phyloP scores from a whole-genome alignment of 2,329 filamentous ascomycete species.

The Trichoderma guizhouense region DNA sequence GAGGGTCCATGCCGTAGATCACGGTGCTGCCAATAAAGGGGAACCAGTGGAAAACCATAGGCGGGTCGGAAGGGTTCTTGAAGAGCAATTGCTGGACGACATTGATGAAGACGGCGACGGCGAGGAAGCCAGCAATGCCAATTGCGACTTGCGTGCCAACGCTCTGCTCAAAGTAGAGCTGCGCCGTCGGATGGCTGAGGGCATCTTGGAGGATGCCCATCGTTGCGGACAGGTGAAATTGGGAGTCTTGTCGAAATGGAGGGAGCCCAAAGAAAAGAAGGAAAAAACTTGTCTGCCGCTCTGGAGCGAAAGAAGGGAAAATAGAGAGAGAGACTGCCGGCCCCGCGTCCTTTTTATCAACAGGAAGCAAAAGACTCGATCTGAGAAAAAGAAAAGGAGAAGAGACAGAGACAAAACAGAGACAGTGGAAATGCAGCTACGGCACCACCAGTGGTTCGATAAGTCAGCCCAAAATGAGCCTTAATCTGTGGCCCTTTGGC shows the following conservation, averaged over 20 bases:
- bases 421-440: background rate
- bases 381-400: background rate
- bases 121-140: conserved; percentile 43
- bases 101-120: conserved; percentile 67
- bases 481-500: background rate
- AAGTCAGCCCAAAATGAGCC: conserved; percentile 16
- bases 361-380: background rate
- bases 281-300: background rate
- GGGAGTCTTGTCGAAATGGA: background rate
- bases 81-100: conserved; percentile 75
- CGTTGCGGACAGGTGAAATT: conserved; percentile 3
- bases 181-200: conserved; percentile 46
- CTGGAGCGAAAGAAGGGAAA: background rate
- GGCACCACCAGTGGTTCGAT: conserved; percentile 16
- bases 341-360: conserved; percentile 10
- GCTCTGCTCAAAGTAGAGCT: conserved; percentile 48
- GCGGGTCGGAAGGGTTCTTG: conserved; percentile 77
- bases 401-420: background rate
- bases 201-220: conserved; percentile 58
- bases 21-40: conserved; percentile 87
- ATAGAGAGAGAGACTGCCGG: background rate
- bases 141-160: conserved; percentile 47
- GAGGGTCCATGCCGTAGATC: conserved; percentile 92
- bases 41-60: conserved; percentile 77
- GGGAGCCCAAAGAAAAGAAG: background rate